Evolutionary conservation across 106 monocot species (phyloP).

Genomic region (Gastrodia elata): DNA sequence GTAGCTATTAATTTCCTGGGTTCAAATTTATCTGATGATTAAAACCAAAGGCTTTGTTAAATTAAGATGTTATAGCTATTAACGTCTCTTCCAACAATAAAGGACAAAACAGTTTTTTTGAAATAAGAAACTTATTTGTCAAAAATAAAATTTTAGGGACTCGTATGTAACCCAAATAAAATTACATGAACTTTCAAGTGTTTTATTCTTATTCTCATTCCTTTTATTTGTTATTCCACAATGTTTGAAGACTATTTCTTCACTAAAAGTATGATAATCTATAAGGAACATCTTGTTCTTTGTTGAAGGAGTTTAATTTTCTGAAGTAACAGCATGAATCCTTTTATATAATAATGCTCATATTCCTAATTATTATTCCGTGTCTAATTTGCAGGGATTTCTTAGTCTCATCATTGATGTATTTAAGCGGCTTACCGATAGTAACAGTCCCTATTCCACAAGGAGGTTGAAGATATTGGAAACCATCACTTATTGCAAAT

Average conservation of each 20-base stretch:
- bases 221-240: too few species aligned
- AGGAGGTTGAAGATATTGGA: conserved; percentile 80
- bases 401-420: conserved; percentile 62
- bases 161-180: too few species aligned
- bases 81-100: too few species aligned
- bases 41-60: too few species aligned
- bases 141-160: too few species aligned
- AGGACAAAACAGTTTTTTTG: too few species aligned
- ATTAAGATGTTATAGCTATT: too few species aligned
- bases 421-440: conserved; percentile 64
- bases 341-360: not conserved
- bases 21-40: too few species aligned
- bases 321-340: not conserved
- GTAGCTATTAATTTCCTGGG: too few species aligned
- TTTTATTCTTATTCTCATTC: too few species aligned
- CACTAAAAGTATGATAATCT: not conserved
- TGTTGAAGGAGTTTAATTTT: not conserved
- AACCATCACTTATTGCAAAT: conserved; percentile 58
- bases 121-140: too few species aligned
- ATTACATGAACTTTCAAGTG: too few species aligned
- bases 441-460: conserved; percentile 55
- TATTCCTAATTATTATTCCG: not conserved
- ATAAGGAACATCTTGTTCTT: not conserved
- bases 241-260: not conserved
- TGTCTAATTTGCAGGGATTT: conserved; percentile 45